Evolutionary conservation across 2,329 filamentous ascomycete species (phyloP).

Genomic region (Shiraia bambusicola): DNA sequence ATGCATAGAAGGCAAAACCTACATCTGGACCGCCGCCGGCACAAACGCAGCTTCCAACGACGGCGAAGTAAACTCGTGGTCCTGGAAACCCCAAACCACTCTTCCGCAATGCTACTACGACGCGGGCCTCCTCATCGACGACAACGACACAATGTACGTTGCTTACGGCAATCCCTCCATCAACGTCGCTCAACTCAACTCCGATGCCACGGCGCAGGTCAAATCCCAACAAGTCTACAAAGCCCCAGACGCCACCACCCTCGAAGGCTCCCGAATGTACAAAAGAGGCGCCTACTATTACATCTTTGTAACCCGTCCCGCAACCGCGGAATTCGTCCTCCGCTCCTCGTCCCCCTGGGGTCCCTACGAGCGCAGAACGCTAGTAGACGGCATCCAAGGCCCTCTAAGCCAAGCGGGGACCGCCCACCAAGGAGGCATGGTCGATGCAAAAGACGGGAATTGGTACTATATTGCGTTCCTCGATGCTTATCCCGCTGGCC

Average conservation of each 20-base stretch:
- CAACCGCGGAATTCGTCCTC: constrained; percentile 52
- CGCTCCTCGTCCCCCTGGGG: constrained; percentile 55
- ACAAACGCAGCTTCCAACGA: constrained; percentile 41
- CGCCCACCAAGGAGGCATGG: constrained; percentile 59
- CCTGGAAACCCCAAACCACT: constrained; percentile 46
- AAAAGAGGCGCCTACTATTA: constrained; percentile 60
- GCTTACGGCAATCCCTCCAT: constrained; percentile 56
- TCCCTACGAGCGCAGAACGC: constrained; percentile 52
- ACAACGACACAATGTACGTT: constrained; percentile 61
- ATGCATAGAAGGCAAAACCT: constrained; percentile 55
- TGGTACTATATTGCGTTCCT: constrained; percentile 64
- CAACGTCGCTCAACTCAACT: constrained; percentile 53
- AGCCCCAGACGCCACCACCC: constrained; percentile 37
- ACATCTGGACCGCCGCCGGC: constrained; percentile 54
- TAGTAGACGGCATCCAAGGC: constrained; percentile 47
- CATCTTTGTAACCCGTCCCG: constrained; percentile 54
- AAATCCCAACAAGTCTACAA: constrained; percentile 50
- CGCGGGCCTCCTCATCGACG: constrained; percentile 59
- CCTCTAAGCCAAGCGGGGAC: constrained; percentile 51
- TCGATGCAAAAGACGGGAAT: constrained; percentile 53
- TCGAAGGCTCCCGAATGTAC: constrained; percentile 60
- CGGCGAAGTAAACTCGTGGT: constrained; percentile 34
- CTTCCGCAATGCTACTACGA: constrained; percentile 59
- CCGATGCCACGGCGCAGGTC: constrained; percentile 51
- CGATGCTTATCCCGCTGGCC: constrained; percentile 58